These are phyloP conservation scores for Angomonas ambiguus DNA, from an alignment of 208 protist genomes.

Conservation along the genomic window DNA sequence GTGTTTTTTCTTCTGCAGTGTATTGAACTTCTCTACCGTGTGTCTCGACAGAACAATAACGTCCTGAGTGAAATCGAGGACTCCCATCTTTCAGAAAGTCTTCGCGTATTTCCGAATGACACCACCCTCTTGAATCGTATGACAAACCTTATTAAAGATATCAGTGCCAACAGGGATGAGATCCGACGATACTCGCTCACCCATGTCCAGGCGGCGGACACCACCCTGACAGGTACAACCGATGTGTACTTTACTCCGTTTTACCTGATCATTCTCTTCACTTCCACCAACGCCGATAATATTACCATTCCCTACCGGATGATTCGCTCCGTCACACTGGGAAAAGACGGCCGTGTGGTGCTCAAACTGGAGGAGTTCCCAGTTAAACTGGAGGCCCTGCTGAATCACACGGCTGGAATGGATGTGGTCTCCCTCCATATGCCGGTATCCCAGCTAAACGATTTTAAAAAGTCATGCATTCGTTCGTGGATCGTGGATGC, in stretches of 20 bases:
- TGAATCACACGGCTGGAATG: slow-evolving; percentile 71
- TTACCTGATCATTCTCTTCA: slow-evolving; percentile 81
- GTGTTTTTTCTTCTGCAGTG: slow-evolving; percentile 92
- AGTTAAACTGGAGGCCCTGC: slow-evolving; percentile 69
- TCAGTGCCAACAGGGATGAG: slow-evolving; percentile 53
- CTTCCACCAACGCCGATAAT: slow-evolving; percentile 73
- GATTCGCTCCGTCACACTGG: slow-evolving; percentile 79
- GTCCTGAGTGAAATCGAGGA: slow-evolving; percentile 40
- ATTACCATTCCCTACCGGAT: slow-evolving; percentile 79
- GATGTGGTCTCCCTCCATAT: slow-evolving; percentile 76
- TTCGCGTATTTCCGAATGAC: slow-evolving; percentile 69
- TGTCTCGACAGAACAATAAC: slow-evolving; percentile 67
- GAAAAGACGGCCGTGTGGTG: slow-evolving; percentile 71
- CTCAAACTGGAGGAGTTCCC: slow-evolving; percentile 82
- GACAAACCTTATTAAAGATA: slow-evolving; percentile 57
- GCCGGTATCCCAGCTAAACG: slow-evolving; percentile 35
- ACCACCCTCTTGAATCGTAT: slow-evolving; percentile 64
- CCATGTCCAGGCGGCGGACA: slow-evolving; percentile 60
- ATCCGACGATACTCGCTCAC: slow-evolving; percentile 63
- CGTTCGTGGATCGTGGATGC: slow-evolving; percentile 72
- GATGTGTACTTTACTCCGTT: slow-evolving; percentile 78
- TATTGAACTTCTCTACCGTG: slow-evolving; percentile 84
- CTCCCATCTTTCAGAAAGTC: slow-evolving; percentile 36
- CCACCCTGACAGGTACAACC: slow-evolving; percentile 50
- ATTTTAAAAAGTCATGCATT: slow-evolving; percentile 76